Evolutionary conservation across 2,329 filamentous ascomycete genomes (phyloP).

Genomic region (Phialophora verrucosa): DNA sequence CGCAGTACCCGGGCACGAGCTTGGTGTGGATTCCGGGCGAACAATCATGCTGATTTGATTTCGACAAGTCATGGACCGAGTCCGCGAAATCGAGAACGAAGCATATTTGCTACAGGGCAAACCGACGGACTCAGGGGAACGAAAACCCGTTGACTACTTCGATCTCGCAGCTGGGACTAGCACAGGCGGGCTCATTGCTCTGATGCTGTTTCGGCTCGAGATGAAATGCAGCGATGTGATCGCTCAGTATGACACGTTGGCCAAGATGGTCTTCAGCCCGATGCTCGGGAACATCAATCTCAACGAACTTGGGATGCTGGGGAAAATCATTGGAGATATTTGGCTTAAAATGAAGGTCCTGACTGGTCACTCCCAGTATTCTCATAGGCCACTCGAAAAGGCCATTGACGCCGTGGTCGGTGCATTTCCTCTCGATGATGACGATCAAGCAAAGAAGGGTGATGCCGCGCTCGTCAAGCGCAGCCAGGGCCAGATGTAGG

Average conservation of each 20-base stretch:
- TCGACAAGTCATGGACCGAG: slow-evolving; percentile 27
- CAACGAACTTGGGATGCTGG: slow-evolving; percentile 25
- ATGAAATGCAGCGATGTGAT: slow-evolving; percentile 34
- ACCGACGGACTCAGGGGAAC: slow-evolving; percentile 18
- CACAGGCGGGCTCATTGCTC: slow-evolving; percentile 37
- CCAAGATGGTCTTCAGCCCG: slow-evolving; percentile 32
- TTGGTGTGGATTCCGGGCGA: neutral
- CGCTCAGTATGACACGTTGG: slow-evolving; percentile 26
- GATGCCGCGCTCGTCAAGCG: slow-evolving; percentile 29
- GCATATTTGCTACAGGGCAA: slow-evolving; percentile 4
- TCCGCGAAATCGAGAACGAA: slow-evolving; percentile 32
- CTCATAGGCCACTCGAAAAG: slow-evolving; percentile 27
- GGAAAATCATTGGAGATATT: slow-evolving; percentile 27
- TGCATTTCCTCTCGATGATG: slow-evolving; percentile 29
- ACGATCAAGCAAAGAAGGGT: slow-evolving; percentile 23
- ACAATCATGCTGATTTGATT: neutral
- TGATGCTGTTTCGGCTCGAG: slow-evolving; percentile 37
- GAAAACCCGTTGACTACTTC: slow-evolving; percentile 35
- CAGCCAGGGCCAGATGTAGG: slow-evolving; percentile 31
- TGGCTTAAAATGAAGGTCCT: slow-evolving; percentile 31
- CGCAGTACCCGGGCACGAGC: neutral
- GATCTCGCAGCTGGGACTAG: slow-evolving; percentile 38
- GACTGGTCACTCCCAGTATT: slow-evolving; percentile 24
- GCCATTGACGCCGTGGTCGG: slow-evolving; percentile 33
- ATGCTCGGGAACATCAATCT: slow-evolving; percentile 24